Evolutionary conservation across 2,329 filamentous ascomycete genomes (phyloP), one percentile per base, ranked within the genome.

Genomic region (Alternaria dauci): DNA sequence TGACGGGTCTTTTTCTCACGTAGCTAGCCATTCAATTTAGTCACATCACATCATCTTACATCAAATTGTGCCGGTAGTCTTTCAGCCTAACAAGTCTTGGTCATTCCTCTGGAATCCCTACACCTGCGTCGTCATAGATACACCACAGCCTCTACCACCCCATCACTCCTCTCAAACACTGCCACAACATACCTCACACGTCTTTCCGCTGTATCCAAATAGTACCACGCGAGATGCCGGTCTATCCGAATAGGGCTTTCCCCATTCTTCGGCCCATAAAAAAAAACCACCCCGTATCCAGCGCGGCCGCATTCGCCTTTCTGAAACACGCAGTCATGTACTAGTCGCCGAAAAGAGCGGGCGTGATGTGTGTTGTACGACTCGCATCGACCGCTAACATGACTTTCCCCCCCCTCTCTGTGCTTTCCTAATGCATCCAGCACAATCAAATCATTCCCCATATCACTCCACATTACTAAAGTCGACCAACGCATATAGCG

Each of bases 1-100:
- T 72, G 68, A 71, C 65, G 68, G 64, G 70, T 67, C 58, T 53
- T 59, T 63, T 38, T 58, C 32, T 51, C 36, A 42, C 12, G 9
- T 43, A 58, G 56, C 14, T 42, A 38, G 36, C 46, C 32, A 58
- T 48, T 51, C 55, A 58, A 52, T 32, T 58, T 28, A 36, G 34
- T 28, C 23, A 34, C 16, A 20, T 43, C 20, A 36, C 14, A 25
- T 36, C 20, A 30, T 48, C 28, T 54, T 41, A 41, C 9, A 41
- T 41, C 18, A 20, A 41, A 23, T 23, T 12, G 12, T 41, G 16
- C 30, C 36, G 34, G 41, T 46, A 55, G 25, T 25, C 30, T 26
- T 20, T 30, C 25, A 20, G 11, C 25, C 26, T n/a, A 23, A 12
- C 11, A 41, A 3, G 20, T 14, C 46, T 36, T 23, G 11, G 20